Evolutionary conservation across 306 rosid species (phyloP).

Genomic region (Sicyos baderoa): DNA sequence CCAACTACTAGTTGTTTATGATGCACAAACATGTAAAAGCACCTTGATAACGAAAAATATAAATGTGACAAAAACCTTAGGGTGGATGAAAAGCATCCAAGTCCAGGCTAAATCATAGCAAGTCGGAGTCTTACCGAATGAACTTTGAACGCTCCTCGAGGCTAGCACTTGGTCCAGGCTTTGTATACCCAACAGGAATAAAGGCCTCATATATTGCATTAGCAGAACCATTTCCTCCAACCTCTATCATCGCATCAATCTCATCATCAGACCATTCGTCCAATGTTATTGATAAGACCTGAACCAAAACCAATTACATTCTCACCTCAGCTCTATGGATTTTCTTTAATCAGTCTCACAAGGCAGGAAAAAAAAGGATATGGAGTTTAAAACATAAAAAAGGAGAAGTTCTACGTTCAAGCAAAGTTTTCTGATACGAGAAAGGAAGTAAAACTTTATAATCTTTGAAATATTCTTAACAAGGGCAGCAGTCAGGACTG

Average conservation of each 20-base stretch:
- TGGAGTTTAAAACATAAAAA: neutral
- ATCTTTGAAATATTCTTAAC: neutral
- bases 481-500: neutral
- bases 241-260: conserved; percentile 83
- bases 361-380: no score
- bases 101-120: neutral
- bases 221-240: conserved; percentile 90
- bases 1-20: neutral
- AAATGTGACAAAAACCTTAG: no score
- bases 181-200: conserved; percentile 66
- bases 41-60: neutral
- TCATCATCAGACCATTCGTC: conserved; percentile 97
- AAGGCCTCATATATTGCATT: conserved; percentile 91
- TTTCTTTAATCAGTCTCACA: neutral
- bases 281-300: conserved; percentile 86
- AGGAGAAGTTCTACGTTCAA: neutral
- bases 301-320: conserved; percentile 6
- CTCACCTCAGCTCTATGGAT: neutral
- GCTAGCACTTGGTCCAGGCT: conserved; percentile 69
- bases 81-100: no score
- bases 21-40: neutral
- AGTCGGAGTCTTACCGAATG: conserved; percentile 50
- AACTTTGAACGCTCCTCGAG: conserved; percentile 63
- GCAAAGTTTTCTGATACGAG: no score
- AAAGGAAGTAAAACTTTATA: neutral